Conservation (phyloP, 257 asterid species). For the Petunia axillaris region DNA sequence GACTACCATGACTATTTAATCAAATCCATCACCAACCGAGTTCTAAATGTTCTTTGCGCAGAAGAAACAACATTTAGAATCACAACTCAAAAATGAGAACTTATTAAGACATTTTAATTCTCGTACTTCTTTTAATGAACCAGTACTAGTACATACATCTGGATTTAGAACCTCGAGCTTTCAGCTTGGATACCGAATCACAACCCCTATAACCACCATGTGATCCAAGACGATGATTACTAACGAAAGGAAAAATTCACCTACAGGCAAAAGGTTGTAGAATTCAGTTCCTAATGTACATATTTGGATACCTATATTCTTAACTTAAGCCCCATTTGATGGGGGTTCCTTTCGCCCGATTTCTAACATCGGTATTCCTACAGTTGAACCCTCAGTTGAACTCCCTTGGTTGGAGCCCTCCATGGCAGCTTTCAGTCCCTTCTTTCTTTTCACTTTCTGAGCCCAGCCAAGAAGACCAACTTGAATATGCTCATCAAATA, state of each 20-base stretch:
- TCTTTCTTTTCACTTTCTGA: slow-evolving; percentile 62
- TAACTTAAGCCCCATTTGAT: neutral
- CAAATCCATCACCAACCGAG: too few relatives aligned
- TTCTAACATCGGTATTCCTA: slow-evolving; percentile 53
- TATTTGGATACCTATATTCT: neutral
- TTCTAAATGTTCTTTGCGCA: too few relatives aligned
- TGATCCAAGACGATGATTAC: neutral
- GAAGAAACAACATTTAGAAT: too few relatives aligned
- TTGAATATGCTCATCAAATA: slow-evolving; percentile 89
- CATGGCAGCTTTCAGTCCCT: slow-evolving; percentile 51
- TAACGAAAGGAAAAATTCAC: neutral
- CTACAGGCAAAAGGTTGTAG: neutral
- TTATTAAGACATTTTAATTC: too few relatives aligned
- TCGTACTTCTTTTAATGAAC: neutral
- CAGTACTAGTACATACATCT: neutral
- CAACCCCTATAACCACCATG: neutral
- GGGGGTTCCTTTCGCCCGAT: slow-evolving; percentile 43
- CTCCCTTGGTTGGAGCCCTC: slow-evolving; percentile 52
- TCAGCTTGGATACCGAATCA: neutral
- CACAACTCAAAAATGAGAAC: too few relatives aligned
- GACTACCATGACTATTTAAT: too few relatives aligned
- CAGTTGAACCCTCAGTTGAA: slow-evolving; percentile 44
- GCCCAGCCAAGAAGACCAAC: slow-evolving; percentile 91
- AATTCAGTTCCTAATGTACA: neutral
- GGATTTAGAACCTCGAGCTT: neutral